Percentiles rank a stretch among this genome's conserved stretches.
These are phyloP conservation scores for Melastoma malabathricum DNA, from an alignment of 345 rosid genomes.

Conservation along the genomic window DNA sequence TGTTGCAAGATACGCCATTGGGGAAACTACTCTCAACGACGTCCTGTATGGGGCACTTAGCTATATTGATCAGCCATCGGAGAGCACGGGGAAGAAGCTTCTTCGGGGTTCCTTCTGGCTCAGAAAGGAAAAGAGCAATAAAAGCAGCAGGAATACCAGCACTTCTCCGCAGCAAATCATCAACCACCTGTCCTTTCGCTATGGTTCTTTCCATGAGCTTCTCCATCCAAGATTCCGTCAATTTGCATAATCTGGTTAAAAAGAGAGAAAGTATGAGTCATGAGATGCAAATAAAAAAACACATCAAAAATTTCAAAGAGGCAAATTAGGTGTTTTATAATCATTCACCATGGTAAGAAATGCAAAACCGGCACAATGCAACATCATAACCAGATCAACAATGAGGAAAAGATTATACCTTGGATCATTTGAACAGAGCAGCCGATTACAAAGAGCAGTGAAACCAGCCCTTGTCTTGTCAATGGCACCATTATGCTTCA, in stretches of 20 bases:
- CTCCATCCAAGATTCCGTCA: conserved; percentile 91
- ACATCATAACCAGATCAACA: not conserved
- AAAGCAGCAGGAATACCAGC: conserved; percentile 99
- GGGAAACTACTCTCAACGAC: conserved; percentile 14
- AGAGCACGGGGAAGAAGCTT: conserved; percentile 81
- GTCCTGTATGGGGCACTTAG: conserved; percentile 39
- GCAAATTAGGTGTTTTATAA: no score
- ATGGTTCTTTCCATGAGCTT: conserved; percentile 87
- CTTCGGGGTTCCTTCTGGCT: conserved; percentile 91
- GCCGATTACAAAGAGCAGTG: conserved; percentile 90
- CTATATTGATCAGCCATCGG: conserved; percentile 74
- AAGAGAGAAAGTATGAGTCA: conserved; percentile 6
- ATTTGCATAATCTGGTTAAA: conserved; percentile 58
- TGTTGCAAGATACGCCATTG: conserved; percentile 11
- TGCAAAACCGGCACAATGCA: no score
- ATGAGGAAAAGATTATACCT: conserved; percentile 22
- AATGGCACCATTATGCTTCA: conserved; percentile 97
- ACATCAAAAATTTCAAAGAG: no score
- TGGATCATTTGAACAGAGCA: conserved; percentile 84
- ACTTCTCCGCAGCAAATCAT: conserved; percentile 89
- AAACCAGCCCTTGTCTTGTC: conserved; percentile 98
- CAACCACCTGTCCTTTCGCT: conserved; percentile 81
- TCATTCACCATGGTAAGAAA: no score
- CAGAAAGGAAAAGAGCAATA: conserved; percentile 82
- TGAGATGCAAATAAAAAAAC: no score